These are phyloP conservation scores for Neocatenulostroma microsporum DNA, from an alignment of 2,329 filamentous ascomycete species.

Conservation along the genomic window DNA sequence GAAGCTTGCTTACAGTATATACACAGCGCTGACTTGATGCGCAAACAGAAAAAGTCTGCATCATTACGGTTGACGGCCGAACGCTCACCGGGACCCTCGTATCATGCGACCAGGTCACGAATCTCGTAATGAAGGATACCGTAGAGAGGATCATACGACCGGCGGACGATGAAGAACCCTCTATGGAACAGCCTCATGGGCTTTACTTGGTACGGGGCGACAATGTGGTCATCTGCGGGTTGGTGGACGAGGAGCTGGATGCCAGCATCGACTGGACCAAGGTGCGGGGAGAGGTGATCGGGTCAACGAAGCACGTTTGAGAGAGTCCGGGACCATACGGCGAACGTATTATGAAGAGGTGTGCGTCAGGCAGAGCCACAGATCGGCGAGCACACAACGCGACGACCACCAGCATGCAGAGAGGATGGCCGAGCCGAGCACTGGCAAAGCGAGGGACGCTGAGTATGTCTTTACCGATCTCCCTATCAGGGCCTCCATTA, in stretches of 20 bases:
- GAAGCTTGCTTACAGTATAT: conserved; percentile 11
- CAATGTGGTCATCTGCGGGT: conserved; percentile 82
- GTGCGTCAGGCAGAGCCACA: too few relatives aligned
- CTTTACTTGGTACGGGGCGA: conserved; percentile 90
- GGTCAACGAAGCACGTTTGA: conserved; percentile 73
- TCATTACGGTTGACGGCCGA: conserved; percentile 87
- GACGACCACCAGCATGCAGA: too few relatives aligned
- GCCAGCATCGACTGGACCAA: conserved; percentile 85
- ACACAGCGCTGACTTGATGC: conserved; percentile 9
- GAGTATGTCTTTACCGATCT: too few relatives aligned
- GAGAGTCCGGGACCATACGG: too few relatives aligned
- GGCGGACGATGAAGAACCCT: conserved; percentile 72
- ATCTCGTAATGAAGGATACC: conserved; percentile 76
- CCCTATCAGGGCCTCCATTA: too few relatives aligned
- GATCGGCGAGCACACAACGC: too few relatives aligned
- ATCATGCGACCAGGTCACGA: conserved; percentile 84
- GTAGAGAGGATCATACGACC: conserved; percentile 86
- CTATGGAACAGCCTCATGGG: conserved; percentile 72
- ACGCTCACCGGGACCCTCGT: conserved; percentile 68
- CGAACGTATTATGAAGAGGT: too few relatives aligned
- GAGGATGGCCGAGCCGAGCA: too few relatives aligned
- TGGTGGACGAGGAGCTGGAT: conserved; percentile 85
- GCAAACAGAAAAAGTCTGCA: conserved; percentile 71
- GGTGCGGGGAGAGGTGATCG: conserved; percentile 77
- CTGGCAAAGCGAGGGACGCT: too few relatives aligned